Evolutionary conservation across 2,329 filamentous ascomycete species (phyloP), one percentile per base, ranked within the genome.

Genomic region (Colletotrichum melonis): DNA sequence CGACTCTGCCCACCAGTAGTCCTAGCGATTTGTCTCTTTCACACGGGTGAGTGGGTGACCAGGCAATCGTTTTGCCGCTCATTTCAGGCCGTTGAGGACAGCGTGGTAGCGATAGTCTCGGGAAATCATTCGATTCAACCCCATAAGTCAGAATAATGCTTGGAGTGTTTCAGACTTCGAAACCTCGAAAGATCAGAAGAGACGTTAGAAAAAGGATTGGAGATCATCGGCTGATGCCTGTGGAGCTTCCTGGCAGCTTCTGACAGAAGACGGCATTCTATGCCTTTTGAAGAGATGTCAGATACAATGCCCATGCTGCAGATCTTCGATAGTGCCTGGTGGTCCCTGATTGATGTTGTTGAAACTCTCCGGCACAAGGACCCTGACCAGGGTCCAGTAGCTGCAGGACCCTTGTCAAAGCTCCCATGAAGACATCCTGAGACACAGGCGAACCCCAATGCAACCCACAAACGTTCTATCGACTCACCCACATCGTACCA

Each of bases 401-500:
- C 24, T 59, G 30, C 70, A 69, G 49, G 66, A 69, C 46, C 70
- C 70, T 69, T 73, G 70, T 54, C 42, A 54, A 54, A 60, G 52
- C 26, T 30, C 59, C 70, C 30, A 69, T 56, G 54, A 69, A 38
- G n/a, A 59, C 66, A 59, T 46, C 63, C 70, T 73, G 70, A 73
- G 66, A 73, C 70, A 42, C 54, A 56, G 55, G 63, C 46, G 59
- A 64, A 59, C 70, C 59, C 69, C 52, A 30, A 49, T 55, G 54
- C 30, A 55, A 64, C 65, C 54, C 57, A 60, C 63, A 72, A 73
- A 69, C 66, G 66, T 73, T 59, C 70, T 73, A 69, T 73, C 65
- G 22, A 69, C 66, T 49, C 49, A 60, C 42, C 7, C 52, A 46
- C 46, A 73, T 73, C 70, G 70, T 73, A 73, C 66, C 70, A 73